Evolutionary conservation across 2,329 filamentous ascomycete genomes (phyloP), one percentile per base, ranked within the genome.

Genomic region (Cordyceps fumosorosea): DNA sequence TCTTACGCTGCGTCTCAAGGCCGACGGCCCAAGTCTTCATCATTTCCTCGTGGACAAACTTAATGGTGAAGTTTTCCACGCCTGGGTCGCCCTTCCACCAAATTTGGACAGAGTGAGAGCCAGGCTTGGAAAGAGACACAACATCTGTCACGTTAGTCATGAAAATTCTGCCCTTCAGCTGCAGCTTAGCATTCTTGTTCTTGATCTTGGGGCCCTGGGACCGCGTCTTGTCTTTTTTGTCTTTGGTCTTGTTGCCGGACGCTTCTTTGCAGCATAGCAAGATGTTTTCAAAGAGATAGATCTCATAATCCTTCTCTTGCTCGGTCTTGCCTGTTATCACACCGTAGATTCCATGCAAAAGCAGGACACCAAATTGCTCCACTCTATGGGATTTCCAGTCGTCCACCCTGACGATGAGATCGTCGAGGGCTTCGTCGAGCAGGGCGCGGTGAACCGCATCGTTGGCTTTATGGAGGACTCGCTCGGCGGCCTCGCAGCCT

Each of bases 81-180:
- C 91, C 91, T 0, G 93, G 91, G 66, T 98, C 93, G 40, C 93
- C 93, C 76, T 95, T 98, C 95, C 95, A 99, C 82, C 93, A 97
- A 62, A 99, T 98, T 72, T 98, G 93, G 64, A 97, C 90, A 2
- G 90, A 93, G 72, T 98, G 96, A 12, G 91, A 93, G 54, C 91
- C 92, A 75, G 91, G 90, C 74, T 93, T 96, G 56, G 89, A 87
- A 64, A 95, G 81, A 20, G 89, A 93, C 48, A 96, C 81, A n/a
- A 96, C 88, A 73, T 97, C 91, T 45, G 93, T 98, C 60, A 99
- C 93, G 71, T 99, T 99, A 68, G 93, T 92, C 93, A 99, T 98
- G 77, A 97, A 98, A 69, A 99, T 99, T 57, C 95, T 87, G 45
- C 95, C 95, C 76, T 99, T 99, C 34, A 99, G 82, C 75, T 97